Base-by-base conservation (phyloP, 2,329 filamentous ascomycete species). In the Xylariales sp. region DNA sequence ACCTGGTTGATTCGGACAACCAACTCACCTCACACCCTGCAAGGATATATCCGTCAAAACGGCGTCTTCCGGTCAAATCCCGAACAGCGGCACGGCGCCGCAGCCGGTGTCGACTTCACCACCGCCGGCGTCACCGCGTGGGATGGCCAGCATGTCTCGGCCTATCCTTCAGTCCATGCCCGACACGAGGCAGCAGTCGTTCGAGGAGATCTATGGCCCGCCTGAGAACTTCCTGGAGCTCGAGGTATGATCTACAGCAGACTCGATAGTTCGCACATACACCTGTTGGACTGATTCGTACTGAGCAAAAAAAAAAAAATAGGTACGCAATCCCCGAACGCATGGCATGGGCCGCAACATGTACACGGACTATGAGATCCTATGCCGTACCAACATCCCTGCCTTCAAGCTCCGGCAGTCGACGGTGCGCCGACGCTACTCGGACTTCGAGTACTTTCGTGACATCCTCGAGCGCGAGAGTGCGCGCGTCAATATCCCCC, bases 201-300 rank as follows among this genome's bases (percentile, higher is more conserved):
- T 96, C 62, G 93, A 98, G 69, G 93, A 98, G 76, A 95, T 97
- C 64, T 98, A 98, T 66, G 93, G 90, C 11, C 88, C 91, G 35
- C 93, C 93, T 5, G 93, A 98, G 75, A 98, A 98, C 73, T 96
- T 97, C 62, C 79, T 98, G 41, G 93, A 98, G 73, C 95, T 98
- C 50, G 93, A 98, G 76, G 90, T 93, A 64, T 44, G 69, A 60
- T 20, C 10, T 31, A 11, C 16, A 25, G 3, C 20, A 5, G n/a
- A n/a, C n/a, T n/a, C n/a, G n/a, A n/a, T n/a, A n/a, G n/a, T n/a
- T n/a, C n/a, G n/a, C n/a, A n/a, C n/a, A n/a, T n/a, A n/a, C n/a
- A n/a, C n/a, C n/a, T n/a, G n/a, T n/a, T n/a, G n/a, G n/a, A n/a
- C n/a, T n/a, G n/a, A n/a, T n/a, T n/a, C n/a, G n/a, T n/a, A n/a